phyloP scores from a whole-genome alignment of 441 rosid species.

The Eruca vesicaria region DNA sequence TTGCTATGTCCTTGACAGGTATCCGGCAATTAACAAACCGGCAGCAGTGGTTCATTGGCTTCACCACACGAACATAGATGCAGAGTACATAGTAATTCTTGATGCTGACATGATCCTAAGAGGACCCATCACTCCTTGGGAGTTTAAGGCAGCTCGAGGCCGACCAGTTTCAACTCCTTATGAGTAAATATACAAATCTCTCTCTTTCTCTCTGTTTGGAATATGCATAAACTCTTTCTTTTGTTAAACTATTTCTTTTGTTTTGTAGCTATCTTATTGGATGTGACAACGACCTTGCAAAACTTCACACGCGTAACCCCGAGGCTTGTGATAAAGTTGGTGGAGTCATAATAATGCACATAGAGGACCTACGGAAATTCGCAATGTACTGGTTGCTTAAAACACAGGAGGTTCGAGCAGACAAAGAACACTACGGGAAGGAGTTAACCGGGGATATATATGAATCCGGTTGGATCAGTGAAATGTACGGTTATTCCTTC shows the following conservation, averaged over 20 bases:
- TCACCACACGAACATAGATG: conserved; percentile 80
- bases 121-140: conserved; percentile 99
- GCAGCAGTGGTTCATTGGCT: conserved; percentile 99
- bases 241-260: no score
- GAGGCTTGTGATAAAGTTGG: conserved; percentile 98
- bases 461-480: conserved; percentile 97
- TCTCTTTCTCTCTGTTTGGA: not conserved
- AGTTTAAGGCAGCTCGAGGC: conserved; percentile 87
- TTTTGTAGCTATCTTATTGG: conserved; percentile 87
- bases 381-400: conserved; percentile 93
- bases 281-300: conserved; percentile 91
- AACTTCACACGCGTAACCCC: conserved; percentile 90
- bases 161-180: conserved; percentile 99
- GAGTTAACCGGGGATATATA: conserved; percentile 93
- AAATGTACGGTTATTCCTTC: conserved; percentile 98
- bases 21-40: conserved; percentile 98
- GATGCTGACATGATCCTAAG: conserved; percentile 98
- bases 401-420: conserved; percentile 96
- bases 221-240: not conserved
- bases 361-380: conserved; percentile 86
- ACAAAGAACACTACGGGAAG: conserved; percentile 85
- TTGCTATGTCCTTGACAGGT: conserved; percentile 50
- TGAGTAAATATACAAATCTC: conserved; percentile 56
- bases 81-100: conserved; percentile 89
- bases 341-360: conserved; percentile 96